A percentile compares a stretch with the other conserved stretches of the same genome.
These are phyloP conservation scores for Amanita brunnescens DNA, from an alignment of 768 basidiomycete species.

Conservation along the genomic window DNA sequence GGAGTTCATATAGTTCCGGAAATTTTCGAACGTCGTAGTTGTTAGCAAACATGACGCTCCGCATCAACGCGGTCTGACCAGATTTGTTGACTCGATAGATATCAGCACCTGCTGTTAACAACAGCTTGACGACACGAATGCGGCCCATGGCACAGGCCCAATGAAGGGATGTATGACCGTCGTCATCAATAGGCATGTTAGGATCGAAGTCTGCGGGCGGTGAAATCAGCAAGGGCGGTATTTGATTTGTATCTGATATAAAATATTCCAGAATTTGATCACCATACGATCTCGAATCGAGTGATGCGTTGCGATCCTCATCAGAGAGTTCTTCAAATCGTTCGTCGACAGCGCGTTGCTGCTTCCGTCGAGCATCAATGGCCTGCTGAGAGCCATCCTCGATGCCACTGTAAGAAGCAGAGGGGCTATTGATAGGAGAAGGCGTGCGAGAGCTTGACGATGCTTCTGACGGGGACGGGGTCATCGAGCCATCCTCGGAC, in stretches of 20 bases:
- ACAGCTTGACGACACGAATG: constrained; percentile 87
- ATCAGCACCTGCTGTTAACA: constrained; percentile 90
- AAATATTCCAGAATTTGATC: constrained; percentile 98
- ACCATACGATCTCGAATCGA: constrained; percentile 68
- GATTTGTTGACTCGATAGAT: constrained; percentile 95
- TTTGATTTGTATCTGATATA: constrained; percentile 91
- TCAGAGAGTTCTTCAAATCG: constrained; percentile 38
- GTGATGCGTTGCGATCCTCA: constrained; percentile 37
- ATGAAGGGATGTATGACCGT: constrained; percentile 93
- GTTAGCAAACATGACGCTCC: constrained; percentile 98
- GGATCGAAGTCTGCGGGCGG: constrained; percentile 92
- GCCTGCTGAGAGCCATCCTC: constrained; percentile 30
- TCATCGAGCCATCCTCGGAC: constrained; percentile 86
- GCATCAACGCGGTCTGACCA: constrained; percentile 97
- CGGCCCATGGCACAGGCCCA: constrained; percentile 99
- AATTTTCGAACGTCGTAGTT: constrained; percentile 99
- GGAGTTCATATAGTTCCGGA: constrained; percentile 90
- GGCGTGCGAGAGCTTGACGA: constrained; percentile 90
- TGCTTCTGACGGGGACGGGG: constrained; percentile 77
- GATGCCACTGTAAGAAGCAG: constrained; percentile 35
- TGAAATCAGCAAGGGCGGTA: constrained; percentile 77
- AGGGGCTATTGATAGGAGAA: constrained; percentile 69
- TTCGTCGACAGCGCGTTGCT: constrained; percentile 38
- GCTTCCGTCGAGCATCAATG: constrained; percentile 30
- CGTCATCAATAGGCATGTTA: constrained; percentile 95